Evolutionary conservation across 2,329 filamentous ascomycete genomes (phyloP), one percentile per base, ranked within the genome.

Genomic region (Penicillium concentricum): DNA sequence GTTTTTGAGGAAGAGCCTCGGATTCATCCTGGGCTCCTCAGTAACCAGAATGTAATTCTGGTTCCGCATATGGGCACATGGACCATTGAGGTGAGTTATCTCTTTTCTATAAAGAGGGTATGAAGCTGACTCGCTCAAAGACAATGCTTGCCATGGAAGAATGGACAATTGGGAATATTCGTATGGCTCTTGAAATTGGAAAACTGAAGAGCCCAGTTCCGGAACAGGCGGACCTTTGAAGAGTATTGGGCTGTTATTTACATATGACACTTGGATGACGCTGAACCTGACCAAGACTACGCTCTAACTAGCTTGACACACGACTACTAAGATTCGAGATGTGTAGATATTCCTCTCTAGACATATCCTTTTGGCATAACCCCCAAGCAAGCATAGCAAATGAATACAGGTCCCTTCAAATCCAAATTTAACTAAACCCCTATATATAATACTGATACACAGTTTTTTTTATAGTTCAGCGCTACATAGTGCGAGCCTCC

Each of bases 51-150:
- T 63, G 89, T 90, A 22, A 79, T 93, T 66, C 79, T 96, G 28
- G 76, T 95, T 35, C 91, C 91, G 50, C 91, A 95, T 73, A 90
- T 95, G 89, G 91, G 91, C 0, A 95, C 91, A 0, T 91, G 84
- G 81, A 93, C 89, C 0, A 77, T 86, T 28, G 90, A 89, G 78
- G 74, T 76, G 58, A 62, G 69, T 68, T 38, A 16, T 4, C 1
- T 24, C 22, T 22, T 35, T 10, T 5, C 16, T 13, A 5, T 16
- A 16, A 28, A 12, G 2, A 34, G 13, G 9, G 3, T 8, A 20
- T 41, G 15, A 46, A 53, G 51, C 13, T 44, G 44, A 44, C 18
- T 18, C 3, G 16, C 0, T 8, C n/a, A 22, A 35, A 82, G 79
- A 84, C 82, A 2, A 76, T 82, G 69, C 78, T 73, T 1, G 76